phyloP scores from a whole-genome alignment of 164 flowering plant species.

The Protea cynaroides region DNA sequence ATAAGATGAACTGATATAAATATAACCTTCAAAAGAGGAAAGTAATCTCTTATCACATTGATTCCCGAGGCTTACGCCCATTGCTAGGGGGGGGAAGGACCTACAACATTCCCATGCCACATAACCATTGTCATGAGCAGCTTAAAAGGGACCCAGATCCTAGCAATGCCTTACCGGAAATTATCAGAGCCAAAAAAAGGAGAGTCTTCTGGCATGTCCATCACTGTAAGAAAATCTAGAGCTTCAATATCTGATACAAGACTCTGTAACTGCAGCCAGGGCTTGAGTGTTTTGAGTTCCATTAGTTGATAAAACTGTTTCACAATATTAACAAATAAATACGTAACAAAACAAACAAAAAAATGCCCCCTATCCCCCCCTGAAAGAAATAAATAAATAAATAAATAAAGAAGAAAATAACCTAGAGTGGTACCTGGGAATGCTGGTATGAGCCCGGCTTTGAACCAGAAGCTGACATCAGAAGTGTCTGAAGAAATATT shows the following conservation, averaged over 20 bases:
- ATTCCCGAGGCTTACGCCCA: no score
- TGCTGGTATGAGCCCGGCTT: conserved; percentile 24
- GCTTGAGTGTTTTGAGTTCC: conserved; percentile 48
- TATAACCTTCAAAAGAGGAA: no score
- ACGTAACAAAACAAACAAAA: not conserved
- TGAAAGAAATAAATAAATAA: no score
- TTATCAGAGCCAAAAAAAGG: conserved; percentile 62
- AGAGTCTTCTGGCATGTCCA: conserved; percentile 66
- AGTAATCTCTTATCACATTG: no score
- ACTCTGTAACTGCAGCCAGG: conserved; percentile 42
- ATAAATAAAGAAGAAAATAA: not conserved
- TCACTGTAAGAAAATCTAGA: conserved; percentile 52
- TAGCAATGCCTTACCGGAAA: conserved; percentile 51
- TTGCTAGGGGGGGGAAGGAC: no score
- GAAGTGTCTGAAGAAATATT: conserved; percentile 50
- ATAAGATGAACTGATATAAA: no score
- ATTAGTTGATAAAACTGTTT: conserved; percentile 48
- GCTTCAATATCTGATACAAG: conserved; percentile 38
- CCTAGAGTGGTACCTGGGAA: conserved; percentile 38
- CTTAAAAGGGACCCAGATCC: not conserved
- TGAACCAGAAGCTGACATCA: conserved; percentile 46
- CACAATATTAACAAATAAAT: not conserved
- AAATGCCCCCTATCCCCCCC: not conserved
- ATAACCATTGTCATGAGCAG: not conserved
- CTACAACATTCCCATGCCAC: not conserved